Conservation (phyloP, 768 basidiomycete species). For the Coprinopsis cinerea region DNA sequence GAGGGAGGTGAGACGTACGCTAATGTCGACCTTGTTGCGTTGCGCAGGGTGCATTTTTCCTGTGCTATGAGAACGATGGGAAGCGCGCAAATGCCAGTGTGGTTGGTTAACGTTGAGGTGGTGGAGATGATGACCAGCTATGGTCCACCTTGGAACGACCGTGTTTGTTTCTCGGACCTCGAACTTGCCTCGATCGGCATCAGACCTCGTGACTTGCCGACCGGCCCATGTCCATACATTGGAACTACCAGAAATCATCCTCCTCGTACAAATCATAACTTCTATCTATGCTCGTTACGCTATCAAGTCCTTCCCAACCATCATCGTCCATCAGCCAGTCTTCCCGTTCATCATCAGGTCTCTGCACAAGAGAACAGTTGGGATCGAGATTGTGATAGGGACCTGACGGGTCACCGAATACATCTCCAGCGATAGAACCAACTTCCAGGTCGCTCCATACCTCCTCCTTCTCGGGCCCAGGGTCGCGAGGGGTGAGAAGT, state of each 20-base stretch:
- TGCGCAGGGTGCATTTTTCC: conserved; percentile 62
- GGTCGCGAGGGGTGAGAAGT: background rate
- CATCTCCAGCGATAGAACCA: no score
- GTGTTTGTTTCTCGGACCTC: background rate
- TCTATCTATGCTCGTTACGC: background rate
- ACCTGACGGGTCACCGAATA: no score
- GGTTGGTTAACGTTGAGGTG: conserved; percentile 13
- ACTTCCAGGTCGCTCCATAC: background rate
- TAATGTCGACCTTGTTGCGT: conserved; percentile 93
- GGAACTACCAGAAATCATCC: background rate
- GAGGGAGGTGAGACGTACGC: conserved; percentile 46
- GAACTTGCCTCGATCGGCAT: background rate
- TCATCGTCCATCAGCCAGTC: background rate
- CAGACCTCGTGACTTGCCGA: conserved; percentile 2
- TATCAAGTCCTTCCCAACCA: background rate
- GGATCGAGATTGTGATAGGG: no score
- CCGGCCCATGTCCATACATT: background rate
- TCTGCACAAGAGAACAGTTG: no score
- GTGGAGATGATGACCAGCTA: background rate
- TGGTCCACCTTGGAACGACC: background rate
- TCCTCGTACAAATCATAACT: background rate
- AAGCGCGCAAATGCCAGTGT: conserved; percentile 18
- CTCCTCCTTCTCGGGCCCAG: background rate
- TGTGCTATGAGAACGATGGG: conserved; percentile 22
- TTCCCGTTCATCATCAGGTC: no score